Evolutionary conservation across 768 basidiomycete genomes (phyloP), one percentile per base, ranked within the genome.

Genomic region (Panellus pusillus): DNA sequence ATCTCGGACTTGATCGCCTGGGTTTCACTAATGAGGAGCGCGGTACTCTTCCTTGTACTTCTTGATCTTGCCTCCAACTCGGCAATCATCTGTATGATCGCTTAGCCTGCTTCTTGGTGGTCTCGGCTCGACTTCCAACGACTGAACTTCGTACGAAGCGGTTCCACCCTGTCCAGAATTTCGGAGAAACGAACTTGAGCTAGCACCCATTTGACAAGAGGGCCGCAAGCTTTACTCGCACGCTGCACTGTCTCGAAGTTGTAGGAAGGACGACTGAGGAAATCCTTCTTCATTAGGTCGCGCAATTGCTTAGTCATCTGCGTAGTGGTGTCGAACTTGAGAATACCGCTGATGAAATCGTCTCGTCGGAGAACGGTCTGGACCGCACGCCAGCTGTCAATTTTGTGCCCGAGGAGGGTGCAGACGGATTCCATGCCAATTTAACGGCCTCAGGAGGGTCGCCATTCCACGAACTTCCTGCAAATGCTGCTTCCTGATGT

Each of bases 401-500:
- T 91, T 71, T 93, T 93, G 74, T 98, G 92, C 7, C 97, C 97
- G 18, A 99, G 84, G 42, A 97, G 79, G 13, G 91, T 94, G 70
- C 97, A 98, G 37, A 97, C 96, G 1, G 95, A 97, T 66, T 98
- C 97, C 94, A 98, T 98, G 14, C 93, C 41, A 96, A 72, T 70
- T 98, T 98, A 61, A 98, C 95, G 5, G 92, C 89, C 68, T 98
- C 97, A 0, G 97, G 97, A 42, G 97, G 97, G 65, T 98, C 40
- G 93, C 91, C 95, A 99, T 98, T 9, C 92, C 83, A 63, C 97
- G 84, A 38, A 98, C 97, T 82, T 99, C 97, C 66, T 95, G 91
- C 38, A 99, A 74, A 64, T 98, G 95, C 65, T 93, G 91, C 61
- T 86, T 85, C 72, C 92, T 97, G 77, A 99, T 98, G 68, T 88